Evolutionary conservation across 2,329 filamentous ascomycete species (phyloP).

Genomic region (Colletotrichum orbiculare): DNA sequence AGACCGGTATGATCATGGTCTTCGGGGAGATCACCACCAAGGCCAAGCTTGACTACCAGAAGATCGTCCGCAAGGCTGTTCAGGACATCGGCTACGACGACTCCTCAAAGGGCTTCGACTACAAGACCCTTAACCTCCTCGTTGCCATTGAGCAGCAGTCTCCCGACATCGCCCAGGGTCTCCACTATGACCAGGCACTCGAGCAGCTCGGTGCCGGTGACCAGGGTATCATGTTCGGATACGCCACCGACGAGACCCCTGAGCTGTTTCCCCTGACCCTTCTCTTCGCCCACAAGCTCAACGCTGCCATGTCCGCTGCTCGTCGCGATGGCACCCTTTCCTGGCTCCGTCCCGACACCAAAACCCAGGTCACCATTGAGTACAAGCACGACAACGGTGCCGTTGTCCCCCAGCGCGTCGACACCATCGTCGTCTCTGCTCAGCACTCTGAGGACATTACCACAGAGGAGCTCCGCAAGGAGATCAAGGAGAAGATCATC

Average conservation of each 20-base stretch:
- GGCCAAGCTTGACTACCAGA: conserved; percentile 96
- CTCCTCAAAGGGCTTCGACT: conserved; percentile 98
- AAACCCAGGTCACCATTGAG: conserved; percentile 99
- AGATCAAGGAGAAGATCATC: conserved; percentile 97
- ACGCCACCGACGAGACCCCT: conserved; percentile 98
- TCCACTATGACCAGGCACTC: conserved; percentile 96
- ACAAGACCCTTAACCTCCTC: conserved; percentile 99
- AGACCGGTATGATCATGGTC: conserved; percentile 99
- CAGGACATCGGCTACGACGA: conserved; percentile 99
- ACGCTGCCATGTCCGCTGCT: conserved; percentile 91
- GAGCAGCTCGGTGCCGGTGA: conserved; percentile 99
- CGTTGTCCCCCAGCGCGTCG: conserved; percentile 89
- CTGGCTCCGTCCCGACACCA: conserved; percentile 98
- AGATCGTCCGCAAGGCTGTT: conserved; percentile 92
- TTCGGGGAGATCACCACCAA: conserved; percentile 99
- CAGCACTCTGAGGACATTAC: conserved; percentile 91
- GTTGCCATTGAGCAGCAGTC: conserved; percentile 99
- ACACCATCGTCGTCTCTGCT: conserved; percentile 96
- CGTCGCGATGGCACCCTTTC: conserved; percentile 88
- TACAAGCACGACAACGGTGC: conserved; percentile 97
- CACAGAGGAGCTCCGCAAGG: conserved; percentile 92
- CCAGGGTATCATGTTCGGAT: conserved; percentile 99
- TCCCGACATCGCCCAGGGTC: conserved; percentile 97
- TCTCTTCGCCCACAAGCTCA: conserved; percentile 95
- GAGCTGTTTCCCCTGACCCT: conserved; percentile 96